Conservation (phyloP, 1,284 basidiomycete species). For the Cutaneotrichosporon sp. region DNA sequence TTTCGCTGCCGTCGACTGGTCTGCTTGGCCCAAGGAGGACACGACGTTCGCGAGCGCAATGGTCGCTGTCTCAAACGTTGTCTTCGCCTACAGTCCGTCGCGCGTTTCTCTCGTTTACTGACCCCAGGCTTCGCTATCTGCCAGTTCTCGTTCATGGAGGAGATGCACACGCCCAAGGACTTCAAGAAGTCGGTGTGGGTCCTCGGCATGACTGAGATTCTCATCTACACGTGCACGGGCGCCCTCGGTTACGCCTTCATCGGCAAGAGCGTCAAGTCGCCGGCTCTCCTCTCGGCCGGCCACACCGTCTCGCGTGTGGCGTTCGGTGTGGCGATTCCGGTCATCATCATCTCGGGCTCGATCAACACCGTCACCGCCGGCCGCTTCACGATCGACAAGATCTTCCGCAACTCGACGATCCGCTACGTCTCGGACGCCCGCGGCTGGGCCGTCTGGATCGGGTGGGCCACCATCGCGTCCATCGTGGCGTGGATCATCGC, state of each 20-base stretch:
- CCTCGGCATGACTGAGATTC: slow-evolving; percentile 38
- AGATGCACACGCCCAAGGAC: slow-evolving; percentile 24
- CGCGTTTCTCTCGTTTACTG: background rate
- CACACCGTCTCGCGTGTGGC: slow-evolving; percentile 19
- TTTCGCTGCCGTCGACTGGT: slow-evolving; percentile 36
- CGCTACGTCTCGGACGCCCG: slow-evolving; percentile 39
- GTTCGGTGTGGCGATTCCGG: slow-evolving; percentile 24
- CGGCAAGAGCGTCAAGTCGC: slow-evolving; percentile 17
- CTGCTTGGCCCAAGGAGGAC: slow-evolving; percentile 34
- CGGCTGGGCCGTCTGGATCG: slow-evolving; percentile 59
- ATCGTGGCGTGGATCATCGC: slow-evolving; percentile 21
- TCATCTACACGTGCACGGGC: slow-evolving; percentile 40
- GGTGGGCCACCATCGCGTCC: slow-evolving; percentile 17
- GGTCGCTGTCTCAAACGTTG: slow-evolving; percentile 37
- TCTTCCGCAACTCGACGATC: slow-evolving; percentile 13
- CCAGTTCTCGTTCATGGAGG: slow-evolving; percentile 27
- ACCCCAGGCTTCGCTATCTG: slow-evolving; percentile 19
- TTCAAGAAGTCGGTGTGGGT: slow-evolving; percentile 36
- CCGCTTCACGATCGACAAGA: slow-evolving; percentile 20
- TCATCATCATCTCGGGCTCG: slow-evolving; percentile 28
- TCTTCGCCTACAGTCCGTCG: slow-evolving; percentile 37
- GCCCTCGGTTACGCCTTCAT: slow-evolving; percentile 27
- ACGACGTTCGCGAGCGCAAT: slow-evolving; percentile 36
- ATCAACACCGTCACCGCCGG: slow-evolving; percentile 23
- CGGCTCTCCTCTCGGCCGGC: slow-evolving; percentile 23